phyloP scores from a whole-genome alignment of 2,329 filamentous ascomycete genomes.

The Aspergillus udagawae region DNA sequence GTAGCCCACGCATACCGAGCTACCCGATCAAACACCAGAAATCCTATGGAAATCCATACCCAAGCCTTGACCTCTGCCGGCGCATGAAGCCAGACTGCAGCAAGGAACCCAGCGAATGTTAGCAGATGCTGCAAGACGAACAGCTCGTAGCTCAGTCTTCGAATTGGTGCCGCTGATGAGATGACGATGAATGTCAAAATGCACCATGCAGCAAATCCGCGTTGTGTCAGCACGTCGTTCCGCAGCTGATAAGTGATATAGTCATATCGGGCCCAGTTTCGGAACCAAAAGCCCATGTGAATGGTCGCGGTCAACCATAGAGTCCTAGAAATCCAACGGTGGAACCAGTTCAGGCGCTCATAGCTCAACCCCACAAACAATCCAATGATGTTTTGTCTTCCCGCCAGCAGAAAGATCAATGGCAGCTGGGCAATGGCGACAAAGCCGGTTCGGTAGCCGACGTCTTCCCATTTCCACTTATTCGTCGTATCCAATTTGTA shows the following conservation, averaged over 20 bases:
- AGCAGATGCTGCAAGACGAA: slow-evolving; percentile 53
- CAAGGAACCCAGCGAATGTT: slow-evolving; percentile 48
- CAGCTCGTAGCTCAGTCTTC: slow-evolving; percentile 50
- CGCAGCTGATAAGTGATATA: slow-evolving; percentile 48
- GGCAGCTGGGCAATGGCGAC: slow-evolving; percentile 53
- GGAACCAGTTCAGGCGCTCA: slow-evolving; percentile 51
- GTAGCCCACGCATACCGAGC: slow-evolving; percentile 33
- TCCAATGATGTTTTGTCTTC: slow-evolving; percentile 53
- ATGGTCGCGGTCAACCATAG: slow-evolving; percentile 52
- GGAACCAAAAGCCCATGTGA: slow-evolving; percentile 54
- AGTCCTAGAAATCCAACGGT: slow-evolving; percentile 49
- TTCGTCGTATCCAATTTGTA: slow-evolving; percentile 51
- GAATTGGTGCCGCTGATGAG: slow-evolving; percentile 48
- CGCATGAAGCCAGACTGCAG: slow-evolving; percentile 48
- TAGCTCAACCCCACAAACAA: slow-evolving; percentile 46
- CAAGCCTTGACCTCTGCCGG: slow-evolving; percentile 41
- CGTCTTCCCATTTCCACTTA: slow-evolving; percentile 50
- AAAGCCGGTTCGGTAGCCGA: slow-evolving; percentile 55
- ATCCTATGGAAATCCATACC: slow-evolving; percentile 46
- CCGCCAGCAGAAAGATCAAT: slow-evolving; percentile 53
- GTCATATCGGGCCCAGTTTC: slow-evolving; percentile 49
- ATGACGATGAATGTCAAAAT: slow-evolving; percentile 51
- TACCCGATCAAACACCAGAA: slow-evolving; percentile 46
- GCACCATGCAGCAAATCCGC: slow-evolving; percentile 51
- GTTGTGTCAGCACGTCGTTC: slow-evolving; percentile 47